Evolutionary conservation across 495 filamentous ascomycete genomes (phyloP), one percentile per base, ranked within the genome.

Genomic region (Neurospora sp.): DNA sequence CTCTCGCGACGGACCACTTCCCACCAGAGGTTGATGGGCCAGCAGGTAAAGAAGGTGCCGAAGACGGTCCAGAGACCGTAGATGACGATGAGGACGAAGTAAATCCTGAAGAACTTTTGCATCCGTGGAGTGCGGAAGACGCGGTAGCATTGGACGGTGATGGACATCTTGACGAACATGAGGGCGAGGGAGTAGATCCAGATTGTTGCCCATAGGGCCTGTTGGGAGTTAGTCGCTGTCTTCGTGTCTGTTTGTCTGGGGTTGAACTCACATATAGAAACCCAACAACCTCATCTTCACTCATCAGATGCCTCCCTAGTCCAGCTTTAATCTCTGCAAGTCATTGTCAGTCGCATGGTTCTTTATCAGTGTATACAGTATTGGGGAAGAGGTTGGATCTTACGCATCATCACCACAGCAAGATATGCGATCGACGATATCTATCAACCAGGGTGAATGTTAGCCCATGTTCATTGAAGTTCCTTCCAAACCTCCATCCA

Each of bases 1-100:
- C 11, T 12, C 2, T 31, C 20, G 59, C 31, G 20, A 39, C 71
- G 16, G 4, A 70, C 14, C 20, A 42, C n/a, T 27, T 82, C 71
- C 83, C 83, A 85, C 68, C 74, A 76, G 68, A 76, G 79, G 18
- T 73, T 72, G 42, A 85, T 37, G 6, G 83, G 83, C 61, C 72
- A 74, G 76, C 83, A 85, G 39, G 80, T 81, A 41, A 85, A 83
- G 31, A 85, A 78, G 31, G 82, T 73, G 2, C 80, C 76, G 11
- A 73, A 69, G 70, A 71, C 72, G 71, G 74, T 80, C 73, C 73
- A 46, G 76, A 75, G 31, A 27, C 78, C 78, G 72, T 77, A 78
- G 20, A 74, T 31, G 53, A 42, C 61, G 40, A 80, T 46, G 16
- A 77, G 8, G 11, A 70, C 69, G 39, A 80, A 71, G 37, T 74